Conservation (phyloP, 2,329 filamentous ascomycete species). For the Biscogniauxia marginata region DNA sequence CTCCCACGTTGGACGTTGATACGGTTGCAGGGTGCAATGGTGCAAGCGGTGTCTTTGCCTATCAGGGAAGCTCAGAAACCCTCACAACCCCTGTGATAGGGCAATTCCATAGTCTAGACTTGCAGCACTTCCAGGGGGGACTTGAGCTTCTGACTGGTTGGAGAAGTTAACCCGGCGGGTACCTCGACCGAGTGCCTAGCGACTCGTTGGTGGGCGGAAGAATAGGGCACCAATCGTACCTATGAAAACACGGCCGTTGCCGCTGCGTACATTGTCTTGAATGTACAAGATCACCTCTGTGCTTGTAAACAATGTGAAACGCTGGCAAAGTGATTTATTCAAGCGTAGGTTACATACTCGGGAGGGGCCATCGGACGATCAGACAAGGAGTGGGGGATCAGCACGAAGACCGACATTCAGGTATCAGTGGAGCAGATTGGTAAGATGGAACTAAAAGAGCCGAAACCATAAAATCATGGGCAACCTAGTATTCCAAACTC, state of each 20-base stretch:
- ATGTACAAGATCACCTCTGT: not conserved
- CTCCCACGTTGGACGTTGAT: not conserved
- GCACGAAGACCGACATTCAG: not conserved
- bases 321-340: not conserved
- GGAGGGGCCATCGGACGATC: not conserved
- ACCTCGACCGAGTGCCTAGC: no score
- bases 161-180: no score
- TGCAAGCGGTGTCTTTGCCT: slow-evolving; percentile 2
- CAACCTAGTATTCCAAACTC: no score
- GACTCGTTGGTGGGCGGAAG: no score
- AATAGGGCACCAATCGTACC: not conserved
- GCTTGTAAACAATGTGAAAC: not conserved
- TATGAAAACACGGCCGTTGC: not conserved
- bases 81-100: not conserved
- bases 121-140: not conserved
- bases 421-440: not conserved
- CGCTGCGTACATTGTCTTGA: not conserved
- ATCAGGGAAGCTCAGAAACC: slow-evolving; percentile 3
- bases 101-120: not conserved
- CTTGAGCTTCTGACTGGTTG: no score
- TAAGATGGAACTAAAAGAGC: not conserved
- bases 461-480: not conserved
- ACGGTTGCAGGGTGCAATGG: not conserved
- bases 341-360: not conserved
- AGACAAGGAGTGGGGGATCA: not conserved